phyloP scores from a whole-genome alignment of 345 rosid species.

The Euphorbia lathyris region DNA sequence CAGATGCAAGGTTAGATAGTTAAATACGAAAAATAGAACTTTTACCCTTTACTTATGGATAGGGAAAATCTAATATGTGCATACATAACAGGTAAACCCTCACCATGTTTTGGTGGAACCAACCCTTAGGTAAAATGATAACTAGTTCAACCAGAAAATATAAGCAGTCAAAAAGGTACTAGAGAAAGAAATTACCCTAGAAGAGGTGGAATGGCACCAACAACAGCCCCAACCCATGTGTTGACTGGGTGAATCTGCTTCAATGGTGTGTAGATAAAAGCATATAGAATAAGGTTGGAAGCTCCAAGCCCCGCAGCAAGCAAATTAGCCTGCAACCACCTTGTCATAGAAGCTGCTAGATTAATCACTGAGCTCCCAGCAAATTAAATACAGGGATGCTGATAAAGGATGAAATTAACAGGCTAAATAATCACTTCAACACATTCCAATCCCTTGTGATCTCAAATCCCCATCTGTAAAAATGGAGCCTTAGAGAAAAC shows the following conservation, averaged over 20 bases:
- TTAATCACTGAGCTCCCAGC: conserved; percentile 26
- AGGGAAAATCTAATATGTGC: not conserved
- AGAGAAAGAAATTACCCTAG: conserved; percentile 60
- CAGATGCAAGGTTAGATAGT: not conserved
- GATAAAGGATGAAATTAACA: conserved; percentile 3
- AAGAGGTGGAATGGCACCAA: conserved; percentile 97
- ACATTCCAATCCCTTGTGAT: not conserved
- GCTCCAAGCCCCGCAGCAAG: conserved; percentile 69
- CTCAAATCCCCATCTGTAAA: not conserved
- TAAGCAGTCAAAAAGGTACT: not conserved
- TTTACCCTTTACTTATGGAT: not conserved
- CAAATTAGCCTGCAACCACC: conserved; percentile 92
- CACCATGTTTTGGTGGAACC: not conserved
- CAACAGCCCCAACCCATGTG: conserved; percentile 98
- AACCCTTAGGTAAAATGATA: not conserved
- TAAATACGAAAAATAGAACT: not conserved
- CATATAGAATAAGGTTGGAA: conserved; percentile 23
- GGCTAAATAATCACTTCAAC: conserved; percentile 1
- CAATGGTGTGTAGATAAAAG: conserved; percentile 34
- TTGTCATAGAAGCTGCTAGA: conserved; percentile 41
- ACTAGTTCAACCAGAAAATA: not conserved
- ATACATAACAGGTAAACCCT: not conserved
- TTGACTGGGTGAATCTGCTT: conserved; percentile 96
- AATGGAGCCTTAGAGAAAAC: not conserved
- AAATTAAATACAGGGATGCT: not conserved